Evolutionary conservation across 2,329 filamentous ascomycete genomes (phyloP).

Genomic region (Atkinsonella hypoxylon): DNA sequence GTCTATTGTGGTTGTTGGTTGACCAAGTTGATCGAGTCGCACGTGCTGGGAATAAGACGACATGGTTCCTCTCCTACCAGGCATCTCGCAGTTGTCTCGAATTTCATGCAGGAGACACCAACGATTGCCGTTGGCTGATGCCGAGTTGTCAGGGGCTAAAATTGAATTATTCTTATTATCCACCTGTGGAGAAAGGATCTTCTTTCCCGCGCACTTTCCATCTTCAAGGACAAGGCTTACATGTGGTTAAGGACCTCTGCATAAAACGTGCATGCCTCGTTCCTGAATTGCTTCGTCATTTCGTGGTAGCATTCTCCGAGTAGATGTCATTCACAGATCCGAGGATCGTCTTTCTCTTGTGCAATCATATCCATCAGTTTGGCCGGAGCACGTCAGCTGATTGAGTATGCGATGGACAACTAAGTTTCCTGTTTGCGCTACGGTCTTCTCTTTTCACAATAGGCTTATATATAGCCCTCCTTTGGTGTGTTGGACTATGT

Average conservation of each 20-base stretch:
- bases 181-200: not conserved
- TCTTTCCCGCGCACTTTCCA: not conserved
- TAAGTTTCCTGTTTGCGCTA: not conserved
- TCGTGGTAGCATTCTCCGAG: not conserved
- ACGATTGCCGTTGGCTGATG: no score
- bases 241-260: not conserved
- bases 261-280: not conserved
- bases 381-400: not conserved
- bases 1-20: not conserved
- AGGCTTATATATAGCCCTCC: slow-evolving; percentile 3
- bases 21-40: not conserved
- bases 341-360: not conserved
- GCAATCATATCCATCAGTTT: not conserved
- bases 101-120: not conserved
- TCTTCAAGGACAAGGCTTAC: not conserved
- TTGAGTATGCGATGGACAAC: not conserved
- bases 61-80: not conserved
- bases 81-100: not conserved
- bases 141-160: no score
- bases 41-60: not conserved
- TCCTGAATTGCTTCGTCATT: not conserved
- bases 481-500: not conserved
- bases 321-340: not conserved
- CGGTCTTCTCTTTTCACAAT: not conserved
- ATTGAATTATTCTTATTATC: not conserved